Conservation (phyloP, 1,284 basidiomycete genomes). For the Amylostereum chailletii region DNA sequence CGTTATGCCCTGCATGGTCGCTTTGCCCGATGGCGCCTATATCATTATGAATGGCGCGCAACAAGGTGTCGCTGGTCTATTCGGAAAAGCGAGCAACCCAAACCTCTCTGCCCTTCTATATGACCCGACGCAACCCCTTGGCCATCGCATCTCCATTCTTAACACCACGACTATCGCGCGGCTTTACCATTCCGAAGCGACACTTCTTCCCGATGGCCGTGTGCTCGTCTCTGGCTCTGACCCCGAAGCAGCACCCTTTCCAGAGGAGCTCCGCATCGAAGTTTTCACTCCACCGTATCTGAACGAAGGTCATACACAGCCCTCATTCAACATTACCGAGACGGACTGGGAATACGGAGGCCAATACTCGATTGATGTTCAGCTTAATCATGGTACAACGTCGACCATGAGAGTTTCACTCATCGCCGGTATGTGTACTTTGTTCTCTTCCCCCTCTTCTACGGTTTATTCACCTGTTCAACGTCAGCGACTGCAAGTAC, state of each 20-base stretch:
- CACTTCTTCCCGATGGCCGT: slow-evolving; percentile 57
- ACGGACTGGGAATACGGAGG: slow-evolving; percentile 56
- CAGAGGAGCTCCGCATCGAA: slow-evolving; percentile 69
- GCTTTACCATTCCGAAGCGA: slow-evolving; percentile 74
- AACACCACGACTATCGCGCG: slow-evolving; percentile 67
- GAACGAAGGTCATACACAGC: slow-evolving; percentile 44
- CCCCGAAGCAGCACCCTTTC: slow-evolving; percentile 44
- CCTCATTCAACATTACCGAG: slow-evolving; percentile 43
- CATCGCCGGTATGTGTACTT: slow-evolving; percentile 38
- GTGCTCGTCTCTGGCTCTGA: slow-evolving; percentile 71
- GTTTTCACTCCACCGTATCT: slow-evolving; percentile 72
- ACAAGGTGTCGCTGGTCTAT: slow-evolving; percentile 58
- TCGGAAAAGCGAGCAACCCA: slow-evolving; percentile 57
- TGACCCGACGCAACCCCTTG: slow-evolving; percentile 50
- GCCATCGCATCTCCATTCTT: slow-evolving; percentile 57
- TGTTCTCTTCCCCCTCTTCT: neutral
- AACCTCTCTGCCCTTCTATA: slow-evolving; percentile 61
- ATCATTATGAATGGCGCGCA: slow-evolving; percentile 64
- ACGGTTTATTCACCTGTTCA: neutral
- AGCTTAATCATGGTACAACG: slow-evolving; percentile 46
- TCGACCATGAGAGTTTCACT: slow-evolving; percentile 55
- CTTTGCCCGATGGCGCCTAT: slow-evolving; percentile 68
- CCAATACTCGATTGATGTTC: slow-evolving; percentile 42
- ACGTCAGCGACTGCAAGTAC: slow-evolving; percentile 59
- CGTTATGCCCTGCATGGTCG: slow-evolving; percentile 67